A percentile compares a stretch with the other conserved stretches of the same genome.
Conservation (phyloP, 257 asterid species). For the Petunia secreta region DNA sequence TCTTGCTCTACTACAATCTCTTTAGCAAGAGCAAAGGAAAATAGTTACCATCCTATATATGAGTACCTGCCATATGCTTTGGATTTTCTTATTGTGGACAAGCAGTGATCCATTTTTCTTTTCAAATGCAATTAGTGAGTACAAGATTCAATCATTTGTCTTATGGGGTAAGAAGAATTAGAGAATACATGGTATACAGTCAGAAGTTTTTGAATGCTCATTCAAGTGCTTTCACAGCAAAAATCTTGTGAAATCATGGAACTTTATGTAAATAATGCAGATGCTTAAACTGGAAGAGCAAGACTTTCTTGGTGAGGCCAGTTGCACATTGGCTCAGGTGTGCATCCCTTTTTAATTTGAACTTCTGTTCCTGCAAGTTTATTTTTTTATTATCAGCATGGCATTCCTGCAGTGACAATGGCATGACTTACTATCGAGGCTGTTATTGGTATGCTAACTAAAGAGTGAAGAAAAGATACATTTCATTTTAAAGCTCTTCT, state of each 20-base stretch:
- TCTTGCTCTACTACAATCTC: background rate
- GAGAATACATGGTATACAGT: slow-evolving; percentile 8
- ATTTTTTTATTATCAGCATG: background rate
- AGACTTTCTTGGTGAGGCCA: slow-evolving; percentile 96
- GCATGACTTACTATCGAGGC: background rate
- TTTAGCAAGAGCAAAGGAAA: background rate
- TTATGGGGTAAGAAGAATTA: background rate
- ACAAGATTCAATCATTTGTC: background rate
- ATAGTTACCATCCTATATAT: background rate
- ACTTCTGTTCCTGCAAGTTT: slow-evolving; percentile 12
- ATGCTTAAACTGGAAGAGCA: slow-evolving; percentile 87
- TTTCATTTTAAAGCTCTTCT: background rate
- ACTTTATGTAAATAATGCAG: slow-evolving; percentile 31
- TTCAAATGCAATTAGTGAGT: background rate
- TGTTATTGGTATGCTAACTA: slow-evolving; percentile 15
- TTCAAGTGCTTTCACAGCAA: slow-evolving; percentile 19
- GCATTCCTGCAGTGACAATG: background rate
- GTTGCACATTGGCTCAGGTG: slow-evolving; percentile 88
- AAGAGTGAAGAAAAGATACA: background rate
- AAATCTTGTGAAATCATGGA: slow-evolving; percentile 4
- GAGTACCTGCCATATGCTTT: background rate
- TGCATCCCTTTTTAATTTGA: slow-evolving; percentile 32
- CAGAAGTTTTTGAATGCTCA: slow-evolving; percentile 16
- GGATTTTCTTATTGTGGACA: background rate
- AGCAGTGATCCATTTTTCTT: background rate